These are phyloP conservation scores for Tuber indicum DNA, from an alignment of 495 filamentous ascomycete genomes.

Conservation along the genomic window DNA sequence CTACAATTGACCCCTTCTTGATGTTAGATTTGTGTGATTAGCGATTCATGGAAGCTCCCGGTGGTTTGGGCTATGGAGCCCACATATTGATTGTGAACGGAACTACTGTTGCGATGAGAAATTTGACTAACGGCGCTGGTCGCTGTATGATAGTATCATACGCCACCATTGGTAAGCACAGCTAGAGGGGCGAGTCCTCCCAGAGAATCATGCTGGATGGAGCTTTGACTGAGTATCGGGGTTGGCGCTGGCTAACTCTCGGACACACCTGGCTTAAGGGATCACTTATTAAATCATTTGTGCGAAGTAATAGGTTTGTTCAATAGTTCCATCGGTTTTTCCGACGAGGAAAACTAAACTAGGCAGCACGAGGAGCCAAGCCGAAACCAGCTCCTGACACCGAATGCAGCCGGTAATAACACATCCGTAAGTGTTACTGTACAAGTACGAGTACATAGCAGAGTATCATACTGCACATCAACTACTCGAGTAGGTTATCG, in stretches of 20 bases:
- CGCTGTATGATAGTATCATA: background rate
- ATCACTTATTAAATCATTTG: background rate
- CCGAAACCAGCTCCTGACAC: no score
- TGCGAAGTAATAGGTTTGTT: no score
- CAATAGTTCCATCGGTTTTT: no score
- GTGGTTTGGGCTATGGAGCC: background rate
- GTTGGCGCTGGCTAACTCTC: background rate
- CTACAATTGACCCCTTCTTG: conserved; percentile 2
- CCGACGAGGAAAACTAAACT: no score
- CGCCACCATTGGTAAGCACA: background rate
- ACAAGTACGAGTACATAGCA: no score
- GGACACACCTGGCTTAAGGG: background rate
- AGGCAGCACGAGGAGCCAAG: no score
- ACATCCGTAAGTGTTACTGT: no score
- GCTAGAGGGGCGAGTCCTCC: background rate
- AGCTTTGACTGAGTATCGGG: background rate
- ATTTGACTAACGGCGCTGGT: background rate
- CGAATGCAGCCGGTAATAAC: no score
- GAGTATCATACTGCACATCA: no score
- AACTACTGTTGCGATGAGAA: background rate
- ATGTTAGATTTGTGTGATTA: background rate
- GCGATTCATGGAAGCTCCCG: background rate
- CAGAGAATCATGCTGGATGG: background rate
- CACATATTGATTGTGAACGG: background rate
- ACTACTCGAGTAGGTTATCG: no score